Base-by-base conservation (phyloP, 805 yeast genomes). In the Starmerella apicola region DNA sequence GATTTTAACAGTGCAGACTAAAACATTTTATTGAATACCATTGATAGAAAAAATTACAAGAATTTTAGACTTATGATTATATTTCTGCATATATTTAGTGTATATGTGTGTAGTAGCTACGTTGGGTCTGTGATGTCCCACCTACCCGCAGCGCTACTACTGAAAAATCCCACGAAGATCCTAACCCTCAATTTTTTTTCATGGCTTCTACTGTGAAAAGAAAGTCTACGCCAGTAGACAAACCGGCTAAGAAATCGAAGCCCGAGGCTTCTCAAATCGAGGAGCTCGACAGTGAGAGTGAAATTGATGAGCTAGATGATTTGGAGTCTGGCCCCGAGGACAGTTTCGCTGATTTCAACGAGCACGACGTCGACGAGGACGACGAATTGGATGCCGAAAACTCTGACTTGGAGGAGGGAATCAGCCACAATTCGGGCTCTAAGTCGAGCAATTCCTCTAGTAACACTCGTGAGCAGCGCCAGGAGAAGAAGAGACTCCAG, bases 401-500 rank as follows among this genome's bases (percentile, higher is more conserved):
- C n/a, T 38, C 18, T 7, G 30, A 18, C 18, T 42, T 34, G 8
- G 37, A 36, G 25, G 53, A 47, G 16, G 49, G 43, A 29, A 4
- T 3, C 16, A 19, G 2, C 17, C 4, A 51, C 10, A 58, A 53
- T 9, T 59, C 59, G 19, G 48, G 73, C 1, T 72, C 82, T 0
- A 72, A 66, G 40, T 84, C 78, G 56, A 75, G 31, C 15, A 6
- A 8, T n/a, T 15, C 17, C 9, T n/a, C 26, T 26, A 3, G 19
- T 5, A 29, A 19, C 3, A 10, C 18, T 19, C 39, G 39, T 9
- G 39, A 36, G 16, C 39, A 73, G 51, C 93, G 83, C 56, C 77
- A 77, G 22, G 95, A 83, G 57, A 95, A 88, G 62, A 78, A 78
- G 59, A 76, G 76, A 53, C 56, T 78, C 28, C 67, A 80, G 28